Evolutionary conservation across 257 asterid genomes (phyloP), one percentile per base, ranked within the genome.

Genomic region (Salvia miltiorrhiza): DNA sequence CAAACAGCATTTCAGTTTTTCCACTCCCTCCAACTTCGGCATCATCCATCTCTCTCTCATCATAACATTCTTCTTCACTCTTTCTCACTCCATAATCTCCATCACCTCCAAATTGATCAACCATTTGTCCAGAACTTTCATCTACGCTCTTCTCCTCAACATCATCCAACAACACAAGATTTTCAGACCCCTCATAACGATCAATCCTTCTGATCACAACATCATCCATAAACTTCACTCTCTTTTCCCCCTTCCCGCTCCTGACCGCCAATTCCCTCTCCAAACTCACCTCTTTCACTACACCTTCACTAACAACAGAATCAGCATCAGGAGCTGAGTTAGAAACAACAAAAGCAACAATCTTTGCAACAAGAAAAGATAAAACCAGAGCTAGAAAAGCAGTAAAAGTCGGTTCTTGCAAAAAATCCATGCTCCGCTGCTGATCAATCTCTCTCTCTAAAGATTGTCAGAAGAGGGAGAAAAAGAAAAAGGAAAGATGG

Each of bases 141-240:
- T 8, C 78, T 43, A 55, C 72, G 10, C 20, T 39, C 64, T 70
- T 70, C 11, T 54, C 58, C 41, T 16, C 69, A 52, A 21, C 47
- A 33, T 63, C 67, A 28, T 49, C 74, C 68, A 60, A 56, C 12
- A 73, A 16, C 41, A 58, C 82, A 52, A 23, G 78, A 63, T 72
- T 77, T 50, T 81, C 82, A 47, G 75, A 63, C 43, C 67, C 82
- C 47, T 57, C 84, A 71, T 63, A 56, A 43, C 45, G 76, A 80
- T 81, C 86, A 80, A 80, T 58, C 73, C 79, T 79, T 56, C 72
- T 75, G 58, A 80, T 68, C 78, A 77, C 73, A 65, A 66, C 88
- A 54, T 82, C 86, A 56, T 79, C 91, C 48, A 78, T 79, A 76
- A 87, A 84, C 63, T 72, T 74, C 50, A 85, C 93, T 62, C 79